Evolutionary conservation across 2,329 filamentous ascomycete species (phyloP), one percentile per base, ranked within the genome.

Genomic region (Beauveria scarabaeidicola): DNA sequence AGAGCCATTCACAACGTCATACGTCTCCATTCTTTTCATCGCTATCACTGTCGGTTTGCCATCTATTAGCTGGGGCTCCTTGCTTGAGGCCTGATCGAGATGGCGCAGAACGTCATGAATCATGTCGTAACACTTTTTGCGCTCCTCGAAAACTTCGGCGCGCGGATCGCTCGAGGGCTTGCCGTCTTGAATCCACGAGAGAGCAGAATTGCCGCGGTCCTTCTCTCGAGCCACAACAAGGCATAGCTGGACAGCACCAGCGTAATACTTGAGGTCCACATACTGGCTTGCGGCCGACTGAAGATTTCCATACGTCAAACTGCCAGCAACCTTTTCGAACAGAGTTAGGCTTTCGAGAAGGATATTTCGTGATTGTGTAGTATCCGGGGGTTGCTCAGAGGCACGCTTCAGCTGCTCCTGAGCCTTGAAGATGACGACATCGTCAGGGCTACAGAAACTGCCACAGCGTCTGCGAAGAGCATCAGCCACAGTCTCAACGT

Each of bases 391-490:
- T 52, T 89, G 84, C 70, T 97, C 92, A 2, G 87, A 86, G 1
- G 93, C 93, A 65, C 90, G 84, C 78, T 96, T 95, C 57, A 97
- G 78, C 67, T 93, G 89, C 73, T 99, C 94, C 70, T 97, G 93
- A 0, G 94, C 94, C 74, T 96, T 97, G 85, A 99, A 99, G 66
- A 97, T 93, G 64, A 97, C 86, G 1, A 97, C 94, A 75, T 99
- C 94, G 64, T 99, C 93, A 0, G 93, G 87, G 68, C 92, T 97
- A 73, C 94, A 99, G 81, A 99, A 99, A 74, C 89, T 97, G 63
- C 94, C 95, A 66, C 94, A 99, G 66, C 92, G 85, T 66, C 94
- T 83, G 51, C 94, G 84, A 53, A 99, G 77, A n/a, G 92, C 91
- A 73, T 99, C 94, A 0, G 94, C 93, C 25, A 99, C 91, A 0